These are phyloP conservation scores for Ophiosphaerella herpotricha DNA, from an alignment of 2,329 filamentous ascomycete genomes.

Conservation along the genomic window DNA sequence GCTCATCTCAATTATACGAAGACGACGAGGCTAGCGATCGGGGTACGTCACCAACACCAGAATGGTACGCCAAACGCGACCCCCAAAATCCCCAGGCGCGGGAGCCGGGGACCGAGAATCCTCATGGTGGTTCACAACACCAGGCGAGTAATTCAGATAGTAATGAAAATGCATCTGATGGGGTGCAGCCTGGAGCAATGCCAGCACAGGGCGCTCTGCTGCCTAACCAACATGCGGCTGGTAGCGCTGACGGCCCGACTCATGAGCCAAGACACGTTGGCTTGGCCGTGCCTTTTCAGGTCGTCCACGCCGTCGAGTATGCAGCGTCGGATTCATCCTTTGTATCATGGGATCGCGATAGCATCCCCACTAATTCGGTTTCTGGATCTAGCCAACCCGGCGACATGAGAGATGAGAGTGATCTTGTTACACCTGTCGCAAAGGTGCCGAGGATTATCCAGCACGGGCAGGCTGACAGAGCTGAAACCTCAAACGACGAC, in stretches of 20 bases:
- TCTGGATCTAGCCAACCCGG: conserved; percentile 28
- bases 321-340: conserved; percentile 35
- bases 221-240: neutral
- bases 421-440: conserved; percentile 34
- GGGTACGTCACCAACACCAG: too few species aligned
- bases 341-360: conserved; percentile 40
- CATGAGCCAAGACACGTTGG: conserved; percentile 20
- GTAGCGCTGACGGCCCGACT: conserved; percentile 2
- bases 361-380: conserved; percentile 27
- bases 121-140: neutral
- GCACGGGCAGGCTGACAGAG: conserved; percentile 19
- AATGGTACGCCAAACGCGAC: neutral
- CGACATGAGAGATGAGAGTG: conserved; percentile 32
- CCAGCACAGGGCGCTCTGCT: neutral
- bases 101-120: neutral
- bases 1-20: conserved; percentile 19
- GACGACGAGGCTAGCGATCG: conserved; percentile 12
- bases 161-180: neutral
- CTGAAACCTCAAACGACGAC: conserved; percentile 16
- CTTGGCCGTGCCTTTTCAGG: conserved; percentile 26
- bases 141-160: neutral
- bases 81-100: conserved; percentile 12
- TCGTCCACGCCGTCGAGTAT: conserved; percentile 39
- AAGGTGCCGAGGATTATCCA: conserved; percentile 26
- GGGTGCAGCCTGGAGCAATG: neutral